Evolutionary conservation across 2,329 filamentous ascomycete species (phyloP).

Genomic region (Bipolaris gigantea): DNA sequence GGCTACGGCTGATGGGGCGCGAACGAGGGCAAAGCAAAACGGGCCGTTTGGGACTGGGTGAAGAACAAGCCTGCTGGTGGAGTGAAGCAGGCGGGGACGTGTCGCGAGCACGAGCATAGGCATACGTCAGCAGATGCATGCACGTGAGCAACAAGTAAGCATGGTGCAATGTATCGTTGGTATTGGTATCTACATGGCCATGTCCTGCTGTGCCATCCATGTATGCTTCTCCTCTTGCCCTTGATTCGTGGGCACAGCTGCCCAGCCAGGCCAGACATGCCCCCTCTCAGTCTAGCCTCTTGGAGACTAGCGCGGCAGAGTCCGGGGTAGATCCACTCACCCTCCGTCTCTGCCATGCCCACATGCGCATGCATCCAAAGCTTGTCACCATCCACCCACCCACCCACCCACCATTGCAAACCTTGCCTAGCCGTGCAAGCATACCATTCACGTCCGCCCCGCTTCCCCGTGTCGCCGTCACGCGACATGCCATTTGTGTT

Average conservation of each 20-base stretch:
- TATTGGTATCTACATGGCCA: neutral
- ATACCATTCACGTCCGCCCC: neutral
- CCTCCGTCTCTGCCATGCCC: neutral
- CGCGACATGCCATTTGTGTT: too few relatives aligned
- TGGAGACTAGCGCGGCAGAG: slow-evolving; percentile 2
- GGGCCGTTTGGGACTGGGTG: neutral
- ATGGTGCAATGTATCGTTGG: too few relatives aligned
- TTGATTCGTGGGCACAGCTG: neutral
- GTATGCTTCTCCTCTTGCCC: neutral
- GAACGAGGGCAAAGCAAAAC: neutral
- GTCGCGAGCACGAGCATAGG: neutral
- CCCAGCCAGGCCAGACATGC: neutral
- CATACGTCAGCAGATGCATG: neutral
- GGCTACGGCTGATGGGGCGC: neutral
- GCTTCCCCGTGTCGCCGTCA: neutral
- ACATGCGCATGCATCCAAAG: neutral
- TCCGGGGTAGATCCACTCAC: slow-evolving; percentile 21
- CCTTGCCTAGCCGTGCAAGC: neutral
- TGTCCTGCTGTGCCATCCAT: too few relatives aligned
- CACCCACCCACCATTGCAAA: neutral
- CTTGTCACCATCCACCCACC: neutral
- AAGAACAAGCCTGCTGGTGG: too few relatives aligned
- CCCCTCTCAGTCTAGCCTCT: slow-evolving; percentile 11
- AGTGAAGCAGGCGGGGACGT: neutral
- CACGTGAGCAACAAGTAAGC: too few relatives aligned